Evolutionary conservation across 1,139 yeast genomes (phyloP), one percentile per base, ranked within the genome.

Genomic region (Diutina siamensis): DNA sequence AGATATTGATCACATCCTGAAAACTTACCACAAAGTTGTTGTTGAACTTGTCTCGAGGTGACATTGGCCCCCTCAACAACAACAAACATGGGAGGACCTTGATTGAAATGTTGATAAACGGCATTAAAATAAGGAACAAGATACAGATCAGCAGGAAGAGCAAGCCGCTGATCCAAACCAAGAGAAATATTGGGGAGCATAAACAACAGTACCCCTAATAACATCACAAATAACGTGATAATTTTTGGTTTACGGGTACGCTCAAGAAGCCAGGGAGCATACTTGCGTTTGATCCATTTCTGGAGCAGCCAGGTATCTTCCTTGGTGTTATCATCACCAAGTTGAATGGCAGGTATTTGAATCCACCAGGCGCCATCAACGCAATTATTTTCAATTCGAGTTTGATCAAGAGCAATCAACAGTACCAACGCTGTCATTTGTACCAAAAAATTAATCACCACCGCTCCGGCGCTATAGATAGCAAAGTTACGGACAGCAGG

Each of bases 401-500:
- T 61, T 55, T 82, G 88, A 53, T 85, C 95, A 13, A 85, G 57
- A 0, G 86, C 60, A 49, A 92, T 62, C 2, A 87, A 71, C 0
- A 95, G 74, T 4, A 87, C 74, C 59, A 89, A 89, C 45, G 83
- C 77, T 0, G 97, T 87, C 62, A 88, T 63, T 57, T 92, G 97
- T 32, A 92, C 67, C 1, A 79, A 44, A 3, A 92, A 81, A 58
- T 92, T 89, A 54, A 86, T 67, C 13, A 81, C 58, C 2, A 92
- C 81, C 0, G 97, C 94, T 12, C 89, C 85, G 0, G 95, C 94
- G 13, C 95, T 85, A 57, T 86, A 92, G 22, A 81, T 65, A 0
- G 98, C 97, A 69, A 92, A 92, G 60, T 89, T 92, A 51, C 82
- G 74, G 8, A 89, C 97, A 0, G 97, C 97, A 2, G 97, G 97